Percentiles rank a stretch among this genome's conserved stretches.
phyloP scores from a whole-genome alignment of 495 filamentous ascomycete genomes.

The Trichocladium uniseriatum region DNA sequence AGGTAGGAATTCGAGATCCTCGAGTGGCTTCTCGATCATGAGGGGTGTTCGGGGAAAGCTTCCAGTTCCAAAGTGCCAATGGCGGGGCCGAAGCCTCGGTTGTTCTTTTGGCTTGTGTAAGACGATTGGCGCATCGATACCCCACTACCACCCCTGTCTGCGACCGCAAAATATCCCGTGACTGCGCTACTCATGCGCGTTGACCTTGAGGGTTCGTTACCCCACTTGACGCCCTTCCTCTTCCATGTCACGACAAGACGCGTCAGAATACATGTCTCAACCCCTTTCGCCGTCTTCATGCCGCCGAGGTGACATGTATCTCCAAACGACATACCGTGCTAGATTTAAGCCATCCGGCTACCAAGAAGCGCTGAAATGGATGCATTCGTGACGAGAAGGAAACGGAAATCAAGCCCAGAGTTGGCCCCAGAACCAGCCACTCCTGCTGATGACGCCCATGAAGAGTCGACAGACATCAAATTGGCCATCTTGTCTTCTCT shows the following conservation, averaged over 20 bases:
- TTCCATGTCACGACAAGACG: constrained; percentile 1
- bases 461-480: constrained; percentile 83
- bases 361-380: constrained; percentile 26
- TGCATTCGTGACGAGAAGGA: constrained; percentile 35
- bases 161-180: constrained; percentile 7
- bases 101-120: constrained; percentile 5
- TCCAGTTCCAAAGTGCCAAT: background rate
- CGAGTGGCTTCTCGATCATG: background rate
- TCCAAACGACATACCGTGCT: background rate
- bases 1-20: too few species aligned
- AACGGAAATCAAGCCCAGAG: constrained; percentile 31
- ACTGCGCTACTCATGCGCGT: background rate
- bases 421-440: background rate
- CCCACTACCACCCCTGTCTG: too few species aligned
- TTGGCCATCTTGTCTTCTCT: constrained; percentile 75
- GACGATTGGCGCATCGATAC: too few species aligned
- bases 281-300: background rate
- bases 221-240: constrained; percentile 3
- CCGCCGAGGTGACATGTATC: background rate
- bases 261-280: background rate
- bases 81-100: constrained; percentile 15
- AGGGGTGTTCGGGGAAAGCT: background rate
- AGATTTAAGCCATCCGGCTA: background rate
- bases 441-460: constrained; percentile 15
- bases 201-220: background rate